phyloP scores from a whole-genome alignment of 257 asterid species.

The Fraxinus cuspidata region DNA sequence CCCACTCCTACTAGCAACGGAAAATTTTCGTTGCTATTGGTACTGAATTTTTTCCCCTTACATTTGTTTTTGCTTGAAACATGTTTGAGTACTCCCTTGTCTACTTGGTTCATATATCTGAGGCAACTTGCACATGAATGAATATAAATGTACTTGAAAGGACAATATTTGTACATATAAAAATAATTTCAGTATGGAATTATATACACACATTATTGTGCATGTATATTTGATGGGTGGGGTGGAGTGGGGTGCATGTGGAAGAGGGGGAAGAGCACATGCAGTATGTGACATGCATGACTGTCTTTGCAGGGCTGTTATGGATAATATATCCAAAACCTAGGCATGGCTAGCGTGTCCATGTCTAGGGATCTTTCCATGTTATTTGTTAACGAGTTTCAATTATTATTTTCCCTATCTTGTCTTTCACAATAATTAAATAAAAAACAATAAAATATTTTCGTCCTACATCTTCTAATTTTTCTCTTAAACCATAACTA shows the following conservation, averaged over 20 bases:
- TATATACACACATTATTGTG: neutral
- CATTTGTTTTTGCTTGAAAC: neutral
- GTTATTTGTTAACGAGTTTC: conserved; percentile 34
- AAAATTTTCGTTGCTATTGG: too few species aligned
- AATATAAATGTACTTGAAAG: conserved; percentile 43
- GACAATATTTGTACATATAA: conserved; percentile 40
- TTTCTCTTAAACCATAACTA: neutral
- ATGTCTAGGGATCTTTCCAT: conserved; percentile 49
- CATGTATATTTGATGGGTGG: neutral
- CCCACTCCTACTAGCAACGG: too few species aligned
- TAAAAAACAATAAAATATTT: neutral
- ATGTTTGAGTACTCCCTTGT: neutral
- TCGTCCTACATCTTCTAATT: neutral
- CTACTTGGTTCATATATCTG: neutral
- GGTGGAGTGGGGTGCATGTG: conserved; percentile 38
- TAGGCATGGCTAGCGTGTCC: conserved; percentile 33
- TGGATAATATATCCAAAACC: conserved; percentile 35
- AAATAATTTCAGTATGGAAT: neutral
- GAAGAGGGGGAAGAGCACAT: conserved; percentile 42
- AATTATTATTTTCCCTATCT: conserved; percentile 39
- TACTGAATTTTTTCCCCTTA: neutral
- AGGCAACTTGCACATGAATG: conserved; percentile 6
- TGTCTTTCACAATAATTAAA: neutral
- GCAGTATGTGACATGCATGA: conserved; percentile 39
- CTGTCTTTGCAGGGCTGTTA: conserved; percentile 25